These are phyloP conservation scores for Hsuehochloa calcarea DNA, from an alignment of 176 grass and related monocot species.

Conservation along the genomic window DNA sequence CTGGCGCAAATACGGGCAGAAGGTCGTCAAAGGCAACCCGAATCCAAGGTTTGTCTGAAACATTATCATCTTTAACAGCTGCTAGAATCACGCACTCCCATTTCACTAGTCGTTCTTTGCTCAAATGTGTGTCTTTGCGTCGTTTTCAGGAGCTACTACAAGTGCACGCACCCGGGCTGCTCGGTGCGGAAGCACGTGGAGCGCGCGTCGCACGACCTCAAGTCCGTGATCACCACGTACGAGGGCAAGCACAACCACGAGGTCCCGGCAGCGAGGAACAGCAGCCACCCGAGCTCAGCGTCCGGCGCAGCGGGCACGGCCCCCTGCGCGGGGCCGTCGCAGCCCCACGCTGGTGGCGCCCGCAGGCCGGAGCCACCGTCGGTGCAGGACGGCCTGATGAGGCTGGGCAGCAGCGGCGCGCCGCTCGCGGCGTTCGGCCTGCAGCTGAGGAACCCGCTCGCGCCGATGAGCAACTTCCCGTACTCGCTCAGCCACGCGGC, in stretches of 20 bases:
- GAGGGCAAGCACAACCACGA: slow-evolving; percentile 99
- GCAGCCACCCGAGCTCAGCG: slow-evolving; percentile 39
- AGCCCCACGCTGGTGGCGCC: slow-evolving; percentile 7
- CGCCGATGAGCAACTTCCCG: slow-evolving; percentile 36
- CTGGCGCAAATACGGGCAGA: slow-evolving; percentile 85
- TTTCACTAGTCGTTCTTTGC: neutral
- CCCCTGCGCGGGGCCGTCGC: neutral
- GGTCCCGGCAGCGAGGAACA: slow-evolving; percentile 55
- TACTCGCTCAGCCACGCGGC: slow-evolving; percentile 28
- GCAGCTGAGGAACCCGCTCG: slow-evolving; percentile 49
- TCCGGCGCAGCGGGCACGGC: neutral
- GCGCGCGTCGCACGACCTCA: slow-evolving; percentile 68
- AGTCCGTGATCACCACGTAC: slow-evolving; percentile 93
- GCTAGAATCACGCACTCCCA: neutral
- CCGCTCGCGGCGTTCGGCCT: slow-evolving; percentile 32
- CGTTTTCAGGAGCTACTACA: slow-evolving; percentile 70
- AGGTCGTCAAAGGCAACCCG: slow-evolving; percentile 73
- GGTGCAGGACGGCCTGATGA: slow-evolving; percentile 39
- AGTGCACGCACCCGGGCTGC: slow-evolving; percentile 67
- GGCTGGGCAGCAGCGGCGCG: slow-evolving; percentile 30
- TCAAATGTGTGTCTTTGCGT: neutral
- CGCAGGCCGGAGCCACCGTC: slow-evolving; percentile 34
- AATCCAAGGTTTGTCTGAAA: slow-evolving; percentile 54
- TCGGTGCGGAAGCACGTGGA: slow-evolving; percentile 69
- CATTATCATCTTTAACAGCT: neutral